Conservation (phyloP, 148 eudicot genomes). For the Hydrangea macrophylla region DNA sequence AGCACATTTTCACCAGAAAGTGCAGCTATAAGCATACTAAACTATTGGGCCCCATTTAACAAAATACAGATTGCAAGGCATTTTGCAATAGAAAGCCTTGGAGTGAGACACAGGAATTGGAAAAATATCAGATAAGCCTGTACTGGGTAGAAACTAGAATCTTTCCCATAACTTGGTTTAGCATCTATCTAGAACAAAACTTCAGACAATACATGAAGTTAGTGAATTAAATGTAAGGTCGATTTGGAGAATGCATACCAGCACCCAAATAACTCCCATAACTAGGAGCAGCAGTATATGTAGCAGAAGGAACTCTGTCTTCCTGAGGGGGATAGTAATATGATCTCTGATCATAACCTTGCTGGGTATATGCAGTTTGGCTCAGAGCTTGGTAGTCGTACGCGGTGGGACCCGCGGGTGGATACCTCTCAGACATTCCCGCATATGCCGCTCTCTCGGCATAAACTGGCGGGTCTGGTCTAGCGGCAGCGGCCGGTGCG, state of each 20-base stretch:
- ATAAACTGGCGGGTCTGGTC: slow-evolving; percentile 22
- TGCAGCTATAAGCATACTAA: background rate
- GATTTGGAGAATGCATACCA: slow-evolving; percentile 25
- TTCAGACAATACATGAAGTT: no score
- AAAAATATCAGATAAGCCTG: background rate
- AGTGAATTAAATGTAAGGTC: slow-evolving; percentile 27
- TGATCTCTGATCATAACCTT: slow-evolving; percentile 30
- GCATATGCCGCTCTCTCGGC: slow-evolving; percentile 16
- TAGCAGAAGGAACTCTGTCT: slow-evolving; percentile 13
- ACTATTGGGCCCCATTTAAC: no score
- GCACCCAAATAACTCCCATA: slow-evolving; percentile 27
- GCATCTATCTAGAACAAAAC: no score
- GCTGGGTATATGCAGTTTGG: slow-evolving; percentile 36
- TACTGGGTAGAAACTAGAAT: background rate
- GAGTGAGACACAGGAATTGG: background rate
- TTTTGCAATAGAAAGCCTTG: background rate
- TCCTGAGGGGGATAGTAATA: slow-evolving; percentile 40
- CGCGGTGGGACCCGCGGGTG: slow-evolving; percentile 21
- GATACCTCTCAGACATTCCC: slow-evolving; percentile 25
- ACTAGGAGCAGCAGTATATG: slow-evolving; percentile 24
- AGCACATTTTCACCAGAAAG: background rate
- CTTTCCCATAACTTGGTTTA: slow-evolving; percentile 1
- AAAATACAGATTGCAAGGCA: background rate
- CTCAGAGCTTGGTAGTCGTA: slow-evolving; percentile 29
- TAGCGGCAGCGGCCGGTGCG: slow-evolving; percentile 14